A percentile compares a stretch with the other conserved stretches of the same genome.
Conservation (phyloP, 768 basidiomycete species). For the Grammothele lineata region DNA sequence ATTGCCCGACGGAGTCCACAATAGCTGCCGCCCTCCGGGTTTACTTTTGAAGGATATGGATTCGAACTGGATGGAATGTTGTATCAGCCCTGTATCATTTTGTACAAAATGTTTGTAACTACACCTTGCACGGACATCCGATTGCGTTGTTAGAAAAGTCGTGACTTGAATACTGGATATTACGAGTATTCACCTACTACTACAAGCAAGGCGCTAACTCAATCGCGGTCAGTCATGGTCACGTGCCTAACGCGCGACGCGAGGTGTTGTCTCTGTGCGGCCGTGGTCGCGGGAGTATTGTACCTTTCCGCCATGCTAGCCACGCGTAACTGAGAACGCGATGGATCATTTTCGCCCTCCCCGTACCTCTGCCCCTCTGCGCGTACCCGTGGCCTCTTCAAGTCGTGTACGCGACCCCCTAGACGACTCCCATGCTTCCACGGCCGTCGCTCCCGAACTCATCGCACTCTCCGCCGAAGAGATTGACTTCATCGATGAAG, state of each 20-base stretch:
- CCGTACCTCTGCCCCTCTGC: constrained; percentile 31
- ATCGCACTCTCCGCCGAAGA: constrained; percentile 37
- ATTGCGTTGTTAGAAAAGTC: too few relatives aligned
- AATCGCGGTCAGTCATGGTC: constrained; percentile 12
- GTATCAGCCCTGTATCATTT: not conserved
- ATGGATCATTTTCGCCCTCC: constrained; percentile 33
- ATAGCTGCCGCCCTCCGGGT: constrained; percentile 54
- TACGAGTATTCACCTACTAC: too few relatives aligned
- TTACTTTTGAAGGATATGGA: constrained; percentile 44
- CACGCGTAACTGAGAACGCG: constrained; percentile 1
- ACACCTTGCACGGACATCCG: too few relatives aligned
- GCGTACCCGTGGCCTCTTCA: constrained; percentile 7
- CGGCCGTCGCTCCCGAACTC: constrained; percentile 28
- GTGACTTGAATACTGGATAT: too few relatives aligned
- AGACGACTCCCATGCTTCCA: constrained; percentile 19
- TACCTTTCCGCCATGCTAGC: constrained; percentile 2
- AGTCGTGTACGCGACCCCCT: constrained; percentile 7
- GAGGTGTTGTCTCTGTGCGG: constrained; percentile 6
- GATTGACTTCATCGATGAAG: constrained; percentile 69
- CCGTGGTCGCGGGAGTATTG: constrained; percentile 1
- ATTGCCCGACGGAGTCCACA: constrained; percentile 83
- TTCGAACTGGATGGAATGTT: not conserved
- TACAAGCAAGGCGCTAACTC: too few relatives aligned
- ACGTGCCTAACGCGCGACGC: constrained; percentile 14
- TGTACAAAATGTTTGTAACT: too few relatives aligned